Percentiles rank a stretch among this genome's conserved stretches.
These are phyloP conservation scores for Leccinum pachyderme DNA, from an alignment of 1,284 basidiomycete species.

Conservation along the genomic window DNA sequence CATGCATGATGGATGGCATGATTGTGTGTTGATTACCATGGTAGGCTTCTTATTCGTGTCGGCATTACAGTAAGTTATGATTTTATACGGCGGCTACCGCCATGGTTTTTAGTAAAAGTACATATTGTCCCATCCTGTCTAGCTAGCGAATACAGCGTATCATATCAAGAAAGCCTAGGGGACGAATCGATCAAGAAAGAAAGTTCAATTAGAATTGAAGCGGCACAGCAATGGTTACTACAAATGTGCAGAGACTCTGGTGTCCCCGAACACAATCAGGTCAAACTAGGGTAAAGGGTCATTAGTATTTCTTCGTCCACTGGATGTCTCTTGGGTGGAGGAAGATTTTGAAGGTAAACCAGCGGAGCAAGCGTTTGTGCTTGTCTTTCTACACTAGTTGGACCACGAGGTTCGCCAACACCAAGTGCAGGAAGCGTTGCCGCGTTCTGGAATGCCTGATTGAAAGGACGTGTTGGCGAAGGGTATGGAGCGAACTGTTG, in stretches of 20 bases:
- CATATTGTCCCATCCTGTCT: constrained; percentile 23
- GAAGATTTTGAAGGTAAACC: constrained; percentile 49
- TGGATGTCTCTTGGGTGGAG: constrained; percentile 50
- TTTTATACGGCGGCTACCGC: background rate
- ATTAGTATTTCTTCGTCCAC: constrained; percentile 60
- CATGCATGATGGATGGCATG: too few species aligned
- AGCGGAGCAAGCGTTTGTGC: constrained; percentile 49
- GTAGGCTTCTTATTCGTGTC: background rate
- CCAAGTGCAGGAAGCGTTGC: background rate
- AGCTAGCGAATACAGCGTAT: constrained; percentile 23
- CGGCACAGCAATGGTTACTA: constrained; percentile 15
- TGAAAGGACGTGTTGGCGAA: constrained; percentile 24
- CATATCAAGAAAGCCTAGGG: constrained; percentile 20
- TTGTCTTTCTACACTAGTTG: constrained; percentile 15
- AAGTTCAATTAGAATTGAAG: constrained; percentile 5
- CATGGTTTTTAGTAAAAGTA: constrained; percentile 4
- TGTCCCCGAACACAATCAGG: constrained; percentile 15
- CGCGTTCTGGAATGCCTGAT: constrained; percentile 10
- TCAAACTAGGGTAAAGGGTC: constrained; percentile 41
- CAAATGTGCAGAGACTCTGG: background rate
- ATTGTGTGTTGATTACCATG: background rate
- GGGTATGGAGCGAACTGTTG: constrained; percentile 35
- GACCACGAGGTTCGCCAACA: constrained; percentile 3
- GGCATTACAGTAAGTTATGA: background rate
- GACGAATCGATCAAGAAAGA: constrained; percentile 7